Conservation (phyloP, 179 eudicot genomes). For the Kewa caespitosa region DNA sequence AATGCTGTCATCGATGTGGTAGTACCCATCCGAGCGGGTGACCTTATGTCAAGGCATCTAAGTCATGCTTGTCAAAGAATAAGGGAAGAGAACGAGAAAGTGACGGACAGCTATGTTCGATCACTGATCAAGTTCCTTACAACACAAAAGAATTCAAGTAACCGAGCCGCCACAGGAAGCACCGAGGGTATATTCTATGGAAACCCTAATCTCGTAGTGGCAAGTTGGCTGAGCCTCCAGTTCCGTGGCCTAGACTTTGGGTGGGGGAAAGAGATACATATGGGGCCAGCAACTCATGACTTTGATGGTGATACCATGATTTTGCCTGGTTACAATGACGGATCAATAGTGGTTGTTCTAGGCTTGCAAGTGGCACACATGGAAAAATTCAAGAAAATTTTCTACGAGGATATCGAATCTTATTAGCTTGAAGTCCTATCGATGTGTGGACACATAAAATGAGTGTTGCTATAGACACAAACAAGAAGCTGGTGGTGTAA, state of each 20-base stretch:
- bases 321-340: slow-evolving; percentile 22
- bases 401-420: not conserved
- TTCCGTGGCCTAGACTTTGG: slow-evolving; percentile 32
- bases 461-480: no score
- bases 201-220: slow-evolving; percentile 20
- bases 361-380: slow-evolving; percentile 22
- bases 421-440: not conserved
- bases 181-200: slow-evolving; percentile 6
- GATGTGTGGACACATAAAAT: no score
- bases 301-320: slow-evolving; percentile 26
- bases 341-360: slow-evolving; percentile 14
- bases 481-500: no score
- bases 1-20: slow-evolving; percentile 22
- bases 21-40: not conserved
- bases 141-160: not conserved
- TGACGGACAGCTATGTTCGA: slow-evolving; percentile 24
- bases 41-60: slow-evolving; percentile 17
- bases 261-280: slow-evolving; percentile 34
- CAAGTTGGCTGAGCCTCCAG: slow-evolving; percentile 27
- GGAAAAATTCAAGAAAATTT: slow-evolving; percentile 8
- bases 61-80: slow-evolving; percentile 23
- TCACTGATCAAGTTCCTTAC: slow-evolving; percentile 17
- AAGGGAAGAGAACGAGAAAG: slow-evolving; percentile 15
- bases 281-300: slow-evolving; percentile 22
- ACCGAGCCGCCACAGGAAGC: not conserved